Percentiles rank a stretch among this genome's conserved stretches.
Conservation (phyloP, 306 rosid species). For the Canavalia ensiformis region DNA sequence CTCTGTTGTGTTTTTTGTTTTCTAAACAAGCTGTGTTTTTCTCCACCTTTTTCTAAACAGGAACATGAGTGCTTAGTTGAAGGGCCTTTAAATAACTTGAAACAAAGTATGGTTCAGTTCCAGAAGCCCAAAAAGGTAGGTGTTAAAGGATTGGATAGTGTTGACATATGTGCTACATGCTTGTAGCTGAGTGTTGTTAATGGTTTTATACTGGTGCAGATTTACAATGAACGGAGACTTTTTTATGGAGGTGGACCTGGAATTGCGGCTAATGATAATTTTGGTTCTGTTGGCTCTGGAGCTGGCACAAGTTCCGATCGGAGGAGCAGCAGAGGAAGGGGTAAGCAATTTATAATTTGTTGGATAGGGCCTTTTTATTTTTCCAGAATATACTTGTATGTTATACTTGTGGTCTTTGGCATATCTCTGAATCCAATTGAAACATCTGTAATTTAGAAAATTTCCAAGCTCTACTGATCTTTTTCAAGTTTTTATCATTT, state of each 20-base stretch:
- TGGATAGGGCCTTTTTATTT: neutral
- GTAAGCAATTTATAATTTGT: conserved; percentile 57
- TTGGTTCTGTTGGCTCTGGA: conserved; percentile 69
- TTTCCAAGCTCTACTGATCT: conserved; percentile 7
- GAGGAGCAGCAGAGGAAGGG: conserved; percentile 89
- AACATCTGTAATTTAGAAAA: neutral
- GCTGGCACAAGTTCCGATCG: conserved; percentile 71
- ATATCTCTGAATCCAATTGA: neutral
- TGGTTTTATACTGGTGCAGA: conserved; percentile 57
- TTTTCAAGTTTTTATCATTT: conserved; percentile 17
- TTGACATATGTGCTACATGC: conserved; percentile 31
- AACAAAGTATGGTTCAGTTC: conserved; percentile 99
- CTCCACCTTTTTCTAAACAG: conserved; percentile 50
- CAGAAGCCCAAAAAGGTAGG: conserved; percentile 98
- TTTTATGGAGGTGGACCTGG: conserved; percentile 97
- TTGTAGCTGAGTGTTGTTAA: neutral
- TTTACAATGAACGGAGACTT: conserved; percentile 93
- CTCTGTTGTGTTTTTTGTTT: neutral
- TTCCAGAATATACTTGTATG: neutral
- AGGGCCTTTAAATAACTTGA: conserved; percentile 95
- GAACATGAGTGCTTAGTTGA: conserved; percentile 99
- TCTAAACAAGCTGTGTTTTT: conserved; percentile 33
- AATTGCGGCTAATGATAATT: conserved; percentile 75
- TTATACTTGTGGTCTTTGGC: neutral
- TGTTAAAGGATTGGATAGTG: conserved; percentile 8